These are phyloP conservation scores for Clarireedia hainanense DNA, from an alignment of 2,329 filamentous ascomycete genomes.

Conservation along the genomic window DNA sequence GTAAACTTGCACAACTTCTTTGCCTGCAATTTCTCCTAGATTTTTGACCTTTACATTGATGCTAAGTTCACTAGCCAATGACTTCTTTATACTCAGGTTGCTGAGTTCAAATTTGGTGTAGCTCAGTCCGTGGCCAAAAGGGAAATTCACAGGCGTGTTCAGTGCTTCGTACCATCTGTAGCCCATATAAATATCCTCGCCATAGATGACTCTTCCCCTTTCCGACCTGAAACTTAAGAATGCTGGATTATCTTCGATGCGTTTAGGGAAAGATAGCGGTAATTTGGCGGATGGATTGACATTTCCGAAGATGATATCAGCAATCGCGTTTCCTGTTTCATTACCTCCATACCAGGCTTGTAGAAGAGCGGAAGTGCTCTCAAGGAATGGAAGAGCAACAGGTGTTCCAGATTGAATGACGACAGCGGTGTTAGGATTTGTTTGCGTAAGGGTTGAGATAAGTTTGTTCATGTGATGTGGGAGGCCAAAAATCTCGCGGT, in stretches of 20 bases:
- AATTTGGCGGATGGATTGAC: slow-evolving; percentile 64
- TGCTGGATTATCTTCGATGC: slow-evolving; percentile 62
- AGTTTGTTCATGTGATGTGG: slow-evolving; percentile 24
- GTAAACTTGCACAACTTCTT: slow-evolving; percentile 53
- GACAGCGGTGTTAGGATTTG: slow-evolving; percentile 58
- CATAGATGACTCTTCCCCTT: slow-evolving; percentile 64
- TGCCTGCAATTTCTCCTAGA: slow-evolving; percentile 45
- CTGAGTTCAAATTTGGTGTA: slow-evolving; percentile 57
- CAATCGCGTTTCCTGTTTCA: slow-evolving; percentile 74
- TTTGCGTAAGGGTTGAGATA: slow-evolving; percentile 45
- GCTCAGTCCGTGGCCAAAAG: slow-evolving; percentile 71
- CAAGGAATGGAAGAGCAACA: slow-evolving; percentile 62
- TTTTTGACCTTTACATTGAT: slow-evolving; percentile 36
- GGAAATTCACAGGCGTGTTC: slow-evolving; percentile 58
- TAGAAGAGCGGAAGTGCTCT: slow-evolving; percentile 46
- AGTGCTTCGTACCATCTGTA: slow-evolving; percentile 74
- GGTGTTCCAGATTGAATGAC: slow-evolving; percentile 74
- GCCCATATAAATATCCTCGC: slow-evolving; percentile 73
- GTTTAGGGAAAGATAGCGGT: slow-evolving; percentile 62
- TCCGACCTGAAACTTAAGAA: slow-evolving; percentile 69
- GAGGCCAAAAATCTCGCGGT: slow-evolving; percentile 21
- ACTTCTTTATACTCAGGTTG: neutral
- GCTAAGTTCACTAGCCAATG: neutral
- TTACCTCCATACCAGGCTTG: slow-evolving; percentile 87
- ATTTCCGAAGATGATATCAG: slow-evolving; percentile 59